Evolutionary conservation across 306 rosid genomes (phyloP), one percentile per base, ranked within the genome.

Genomic region (Quercus agrifolia): DNA sequence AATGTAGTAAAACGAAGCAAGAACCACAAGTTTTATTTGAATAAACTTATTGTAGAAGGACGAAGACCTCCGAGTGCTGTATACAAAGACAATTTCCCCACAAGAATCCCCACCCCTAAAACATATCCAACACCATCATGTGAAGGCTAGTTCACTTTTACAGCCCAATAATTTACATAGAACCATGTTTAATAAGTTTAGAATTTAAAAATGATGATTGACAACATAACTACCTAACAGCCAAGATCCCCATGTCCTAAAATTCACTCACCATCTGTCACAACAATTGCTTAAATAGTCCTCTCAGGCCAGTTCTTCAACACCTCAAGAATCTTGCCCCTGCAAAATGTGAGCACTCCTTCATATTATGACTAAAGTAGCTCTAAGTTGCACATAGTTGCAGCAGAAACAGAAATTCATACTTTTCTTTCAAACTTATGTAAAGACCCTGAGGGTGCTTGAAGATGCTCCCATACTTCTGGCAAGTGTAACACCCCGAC

Each of bases 161-260:
- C 19, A 57, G 10, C 10, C 44, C 44, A 38, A 38, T 38, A 38
- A 38, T 38, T 38, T 6, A 38, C 44, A 6, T 6, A 38, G 44
- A 38, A 6, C 44, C 44, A 0, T 38, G 44, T 38, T 38, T 38
- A 38, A 38, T 38, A 70, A 74, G 66, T 51, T 76, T 3, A 49
- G 66, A 79, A 46, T 4, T 80, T 63, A 74, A 51, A 18, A 23
- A 51, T 79, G 14, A 63, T 31, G 12, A 51, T n/a, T 55, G 6
- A 49, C 61, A 49, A 25, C 25, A 18, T 30, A 38, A 14, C 33
- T 76, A 94, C 98, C 94, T 94, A 94, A 86, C 96, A 89, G 44
- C 98, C 97, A 62, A 94, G 97, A 87, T 94, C 98, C 71, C 98
- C 97, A 9, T 92, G 97, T 77, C 98, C 98, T 79, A 92, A 79